Percentiles rank a stretch among this genome's conserved stretches.
Conservation (phyloP, 1,284 basidiomycete genomes). For the Irpex rosettiformis region DNA sequence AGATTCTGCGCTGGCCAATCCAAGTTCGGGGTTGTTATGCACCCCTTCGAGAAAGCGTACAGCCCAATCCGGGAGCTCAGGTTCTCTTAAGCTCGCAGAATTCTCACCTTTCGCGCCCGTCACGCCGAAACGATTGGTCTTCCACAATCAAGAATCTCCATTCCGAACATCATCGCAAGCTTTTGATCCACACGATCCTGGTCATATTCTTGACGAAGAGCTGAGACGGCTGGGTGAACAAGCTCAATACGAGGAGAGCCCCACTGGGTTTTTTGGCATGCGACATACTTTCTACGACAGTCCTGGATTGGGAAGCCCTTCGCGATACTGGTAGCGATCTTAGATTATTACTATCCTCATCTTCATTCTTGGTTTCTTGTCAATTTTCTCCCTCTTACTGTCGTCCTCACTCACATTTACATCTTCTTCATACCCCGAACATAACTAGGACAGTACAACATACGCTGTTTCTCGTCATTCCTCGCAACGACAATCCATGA, state of each 20-base stretch:
- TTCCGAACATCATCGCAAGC: slow-evolving; percentile 56
- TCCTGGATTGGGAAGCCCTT: slow-evolving; percentile 44
- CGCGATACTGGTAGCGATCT: slow-evolving; percentile 26
- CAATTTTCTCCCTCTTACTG: background rate
- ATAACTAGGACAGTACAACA: background rate
- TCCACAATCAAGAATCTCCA: slow-evolving; percentile 43
- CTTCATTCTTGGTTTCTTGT: background rate
- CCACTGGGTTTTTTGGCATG: slow-evolving; percentile 10
- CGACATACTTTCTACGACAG: slow-evolving; percentile 54
- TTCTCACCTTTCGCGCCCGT: slow-evolving; percentile 41
- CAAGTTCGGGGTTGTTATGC: slow-evolving; percentile 33
- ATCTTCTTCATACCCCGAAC: background rate
- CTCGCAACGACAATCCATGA: background rate
- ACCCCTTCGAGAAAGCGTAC: slow-evolving; percentile 51
- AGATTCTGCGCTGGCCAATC: slow-evolving; percentile 31
- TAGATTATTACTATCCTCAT: background rate
- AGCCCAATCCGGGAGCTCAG: slow-evolving; percentile 4
- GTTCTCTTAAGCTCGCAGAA: slow-evolving; percentile 17
- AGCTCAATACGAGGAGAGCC: slow-evolving; percentile 8
- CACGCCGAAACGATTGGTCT: slow-evolving; percentile 54
- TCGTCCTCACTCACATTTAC: background rate
- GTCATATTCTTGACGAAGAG: slow-evolving; percentile 61
- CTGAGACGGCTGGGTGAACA: slow-evolving; percentile 26
- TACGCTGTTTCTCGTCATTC: background rate
- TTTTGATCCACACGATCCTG: slow-evolving; percentile 67